A percentile compares a stretch with the other conserved stretches of the same genome.
These are phyloP conservation scores for Paraglomus brasilianum DNA, from an alignment of 192 early-diverging fungal genomes.

Conservation along the genomic window DNA sequence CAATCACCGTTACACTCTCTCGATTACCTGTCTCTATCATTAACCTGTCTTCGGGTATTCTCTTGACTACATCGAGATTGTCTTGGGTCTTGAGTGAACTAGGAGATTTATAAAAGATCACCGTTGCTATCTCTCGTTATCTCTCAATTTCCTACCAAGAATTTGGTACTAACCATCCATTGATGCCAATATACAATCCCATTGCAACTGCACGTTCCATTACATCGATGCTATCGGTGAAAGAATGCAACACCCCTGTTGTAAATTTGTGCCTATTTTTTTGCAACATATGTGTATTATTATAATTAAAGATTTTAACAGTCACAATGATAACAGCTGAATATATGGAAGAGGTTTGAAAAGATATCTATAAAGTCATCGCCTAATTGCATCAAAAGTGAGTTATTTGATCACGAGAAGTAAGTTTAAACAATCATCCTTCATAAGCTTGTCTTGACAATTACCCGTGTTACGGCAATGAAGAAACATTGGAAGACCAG, in stretches of 20 bases:
- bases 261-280: constrained; percentile 60
- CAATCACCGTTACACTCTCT: not conserved
- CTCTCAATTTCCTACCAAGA: not conserved
- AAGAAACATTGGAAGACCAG: constrained; percentile 86
- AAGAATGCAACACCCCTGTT: constrained; percentile 87
- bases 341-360: constrained; percentile 5
- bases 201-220: constrained; percentile 60
- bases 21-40: constrained; percentile 84
- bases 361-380: constrained; percentile 70
- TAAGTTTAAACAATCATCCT: too few species aligned
- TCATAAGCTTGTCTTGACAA: too few species aligned
- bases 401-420: too few species aligned
- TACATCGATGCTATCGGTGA: constrained; percentile 74
- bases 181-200: constrained; percentile 90
- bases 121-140: not conserved
- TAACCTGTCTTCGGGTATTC: constrained; percentile 75
- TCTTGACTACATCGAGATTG: constrained; percentile 69
- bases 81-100: constrained; percentile 84
- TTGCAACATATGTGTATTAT: constrained; percentile 42
- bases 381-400: not conserved
- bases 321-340: not conserved
- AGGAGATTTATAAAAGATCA: not conserved
- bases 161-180: constrained; percentile 67
- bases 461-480: constrained; percentile 81
- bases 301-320: not conserved